phyloP scores from a whole-genome alignment of 2,329 filamentous ascomycete species.

The Chaetomium sp. region DNA sequence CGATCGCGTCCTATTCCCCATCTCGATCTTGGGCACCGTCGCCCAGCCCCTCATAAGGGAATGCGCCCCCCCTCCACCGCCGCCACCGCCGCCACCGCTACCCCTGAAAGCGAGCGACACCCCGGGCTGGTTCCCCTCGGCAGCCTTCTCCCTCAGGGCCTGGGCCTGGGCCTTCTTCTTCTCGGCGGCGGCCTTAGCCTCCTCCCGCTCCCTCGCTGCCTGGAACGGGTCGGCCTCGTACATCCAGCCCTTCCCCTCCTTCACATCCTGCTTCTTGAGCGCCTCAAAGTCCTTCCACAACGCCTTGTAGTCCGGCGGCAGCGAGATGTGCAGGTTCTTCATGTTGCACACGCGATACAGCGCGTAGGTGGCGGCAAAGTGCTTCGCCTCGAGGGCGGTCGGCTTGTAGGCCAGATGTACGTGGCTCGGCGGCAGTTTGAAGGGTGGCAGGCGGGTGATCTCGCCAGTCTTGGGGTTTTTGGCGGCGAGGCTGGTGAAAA shows the following conservation, averaged over 20 bases:
- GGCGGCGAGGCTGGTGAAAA: slow-evolving; percentile 75
- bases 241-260: slow-evolving; percentile 81
- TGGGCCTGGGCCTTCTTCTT: slow-evolving; percentile 77
- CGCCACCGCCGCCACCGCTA: slow-evolving; percentile 44
- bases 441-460: slow-evolving; percentile 72
- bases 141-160: slow-evolving; percentile 68
- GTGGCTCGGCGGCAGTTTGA: slow-evolving; percentile 76
- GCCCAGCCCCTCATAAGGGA: slow-evolving; percentile 75
- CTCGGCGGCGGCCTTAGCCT: slow-evolving; percentile 71
- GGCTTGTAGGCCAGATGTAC: slow-evolving; percentile 74
- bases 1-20: slow-evolving; percentile 78
- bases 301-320: slow-evolving; percentile 86
- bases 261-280: slow-evolving; percentile 78
- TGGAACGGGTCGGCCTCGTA: slow-evolving; percentile 95
- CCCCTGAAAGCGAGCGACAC: slow-evolving; percentile 55
- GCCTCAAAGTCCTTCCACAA: slow-evolving; percentile 90
- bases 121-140: slow-evolving; percentile 51
- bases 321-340: slow-evolving; percentile 92
- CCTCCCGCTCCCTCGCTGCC: slow-evolving; percentile 75
- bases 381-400: slow-evolving; percentile 84
- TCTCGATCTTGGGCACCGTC: slow-evolving; percentile 85
- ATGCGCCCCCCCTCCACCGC: slow-evolving; percentile 42
- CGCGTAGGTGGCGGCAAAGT: slow-evolving; percentile 90
- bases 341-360: slow-evolving; percentile 91
- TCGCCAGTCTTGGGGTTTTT: slow-evolving; percentile 83